Percentiles rank a stretch among this genome's conserved stretches.
Evolutionary conservation across 2,329 filamentous ascomycete genomes (phyloP).

Genomic region (Alternaria angustiovoidea): DNA sequence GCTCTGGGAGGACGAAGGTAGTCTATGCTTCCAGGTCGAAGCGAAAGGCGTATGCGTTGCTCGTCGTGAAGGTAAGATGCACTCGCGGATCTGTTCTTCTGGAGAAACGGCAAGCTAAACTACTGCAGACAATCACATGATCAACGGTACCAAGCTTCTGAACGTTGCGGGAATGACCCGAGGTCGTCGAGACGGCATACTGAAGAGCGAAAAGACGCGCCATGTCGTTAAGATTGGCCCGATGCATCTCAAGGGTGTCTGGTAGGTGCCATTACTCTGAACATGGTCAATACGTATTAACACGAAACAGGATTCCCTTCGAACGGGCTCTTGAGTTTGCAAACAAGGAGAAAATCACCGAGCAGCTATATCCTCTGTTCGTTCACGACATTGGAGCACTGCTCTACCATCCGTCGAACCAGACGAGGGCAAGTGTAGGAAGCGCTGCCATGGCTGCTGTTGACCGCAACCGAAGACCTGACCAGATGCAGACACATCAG

Average conservation of each 20-base stretch:
- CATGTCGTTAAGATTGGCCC: slow-evolving; percentile 99
- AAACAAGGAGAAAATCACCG: slow-evolving; percentile 99
- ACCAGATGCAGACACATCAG: slow-evolving; percentile 52
- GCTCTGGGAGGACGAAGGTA: slow-evolving; percentile 97
- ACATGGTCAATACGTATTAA: slow-evolving; percentile 14
- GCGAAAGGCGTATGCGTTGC: slow-evolving; percentile 96
- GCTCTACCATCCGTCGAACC: slow-evolving; percentile 92
- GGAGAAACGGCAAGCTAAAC: background rate
- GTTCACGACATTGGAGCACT: slow-evolving; percentile 96
- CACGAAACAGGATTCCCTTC: slow-evolving; percentile 82
- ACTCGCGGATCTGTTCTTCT: slow-evolving; percentile 12
- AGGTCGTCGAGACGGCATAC: slow-evolving; percentile 90
- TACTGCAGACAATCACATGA: slow-evolving; percentile 90
- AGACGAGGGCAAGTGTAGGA: slow-evolving; percentile 80
- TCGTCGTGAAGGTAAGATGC: slow-evolving; percentile 77
- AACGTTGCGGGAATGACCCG: slow-evolving; percentile 99
- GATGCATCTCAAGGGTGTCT: slow-evolving; percentile 90
- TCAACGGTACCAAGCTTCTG: slow-evolving; percentile 95
- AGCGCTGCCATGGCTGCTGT: slow-evolving; percentile 74
- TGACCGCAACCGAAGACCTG: slow-evolving; percentile 63
- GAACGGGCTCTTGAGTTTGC: slow-evolving; percentile 97
- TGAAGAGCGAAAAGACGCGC: slow-evolving; percentile 96
- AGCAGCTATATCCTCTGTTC: slow-evolving; percentile 92
- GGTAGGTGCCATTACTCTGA: slow-evolving; percentile 26
- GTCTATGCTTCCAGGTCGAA: slow-evolving; percentile 96